Base-by-base conservation (phyloP, 2,329 filamentous ascomycete species). In the Fusarium bulbicola region DNA sequence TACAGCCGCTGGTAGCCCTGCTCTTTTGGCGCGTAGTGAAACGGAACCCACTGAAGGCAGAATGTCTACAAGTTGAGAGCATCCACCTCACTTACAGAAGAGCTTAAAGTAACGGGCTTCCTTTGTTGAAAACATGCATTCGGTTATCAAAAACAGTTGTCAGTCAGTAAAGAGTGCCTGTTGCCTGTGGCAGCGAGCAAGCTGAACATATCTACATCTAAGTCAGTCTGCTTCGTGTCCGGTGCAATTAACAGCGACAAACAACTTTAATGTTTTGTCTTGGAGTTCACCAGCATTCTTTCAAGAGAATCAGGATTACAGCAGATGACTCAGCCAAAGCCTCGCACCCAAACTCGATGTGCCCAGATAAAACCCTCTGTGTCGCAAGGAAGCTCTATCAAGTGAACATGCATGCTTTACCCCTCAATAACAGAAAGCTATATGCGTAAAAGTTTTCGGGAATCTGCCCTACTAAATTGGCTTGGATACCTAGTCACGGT, bases 21-120 rank as follows among this genome's bases (percentile, higher is more conserved):
- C 47, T 53, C 50, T 54, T 45, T 43, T 56, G 71, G 71, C 71
- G 71, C 71, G 52, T 74, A 59, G 47, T 60, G 71, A 73, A 73
- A 73, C 71, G 14, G 37, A 57, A 18, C 39, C 39, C 53, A 34
- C 62, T 50, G 39, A 32, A 42, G 42, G 57, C 21, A 36, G 26
- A 21, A 54, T 26, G 46, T 54, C 40, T 28, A 60, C 18, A 59
- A 42, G 57, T 57, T 60, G 30, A 34, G 34, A 47, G 28, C 39
- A 15, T 30, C 45, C 14, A 47, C 20, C 28, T n/a, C 14, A 47
- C 20, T 30, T n/a, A 20, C 18, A n/a, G 28, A 28, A 32, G 24
- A 58, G 43, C 45, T 59, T 74, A 52, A 73, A 73, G 63, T 60
- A 58, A 57, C 15, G 16, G 30, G 18, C 16, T 26, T 43, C 30